A percentile compares a stretch with the other conserved stretches of the same genome.
Evolutionary conservation across 306 rosid species (phyloP).

Genomic region (Canavalia gladiata): DNA sequence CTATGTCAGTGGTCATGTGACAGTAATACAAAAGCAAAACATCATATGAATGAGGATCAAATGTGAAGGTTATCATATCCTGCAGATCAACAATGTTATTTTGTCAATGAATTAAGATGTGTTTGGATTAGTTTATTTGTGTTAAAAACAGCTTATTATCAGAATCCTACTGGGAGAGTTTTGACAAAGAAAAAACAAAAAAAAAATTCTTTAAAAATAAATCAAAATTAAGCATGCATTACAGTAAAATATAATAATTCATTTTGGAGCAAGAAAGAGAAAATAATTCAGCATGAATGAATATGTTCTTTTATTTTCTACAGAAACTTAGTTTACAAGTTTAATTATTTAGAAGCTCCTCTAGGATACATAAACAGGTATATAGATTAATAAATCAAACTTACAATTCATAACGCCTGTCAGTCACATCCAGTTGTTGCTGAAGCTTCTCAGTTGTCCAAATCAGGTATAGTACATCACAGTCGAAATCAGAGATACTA

Average conservation of each 20-base stretch:
- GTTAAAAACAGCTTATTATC: background rate
- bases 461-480: conserved; percentile 69
- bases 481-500: conserved; percentile 67
- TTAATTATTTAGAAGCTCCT: conserved; percentile 8
- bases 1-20: background rate
- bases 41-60: conserved; percentile 17
- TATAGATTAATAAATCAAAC: conserved; percentile 43
- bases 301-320: conserved; percentile 32
- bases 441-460: conserved; percentile 87
- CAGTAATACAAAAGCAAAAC: conserved; percentile 20
- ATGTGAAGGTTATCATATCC: conserved; percentile 1
- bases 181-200: background rate
- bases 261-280: conserved; percentile 25
- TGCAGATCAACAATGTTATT: background rate
- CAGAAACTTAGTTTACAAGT: conserved; percentile 10
- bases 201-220: background rate
- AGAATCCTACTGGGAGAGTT: background rate
- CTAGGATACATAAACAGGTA: conserved; percentile 5
- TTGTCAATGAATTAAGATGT: background rate
- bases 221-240: conserved; percentile 4
- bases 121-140: conserved; percentile 4
- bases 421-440: conserved; percentile 77
- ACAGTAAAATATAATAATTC: conserved; percentile 24
- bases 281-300: background rate
- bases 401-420: conserved; percentile 77